Evolutionary conservation across 208 protist genomes (phyloP).

Genomic region (Trypanosoma melophagium): DNA sequence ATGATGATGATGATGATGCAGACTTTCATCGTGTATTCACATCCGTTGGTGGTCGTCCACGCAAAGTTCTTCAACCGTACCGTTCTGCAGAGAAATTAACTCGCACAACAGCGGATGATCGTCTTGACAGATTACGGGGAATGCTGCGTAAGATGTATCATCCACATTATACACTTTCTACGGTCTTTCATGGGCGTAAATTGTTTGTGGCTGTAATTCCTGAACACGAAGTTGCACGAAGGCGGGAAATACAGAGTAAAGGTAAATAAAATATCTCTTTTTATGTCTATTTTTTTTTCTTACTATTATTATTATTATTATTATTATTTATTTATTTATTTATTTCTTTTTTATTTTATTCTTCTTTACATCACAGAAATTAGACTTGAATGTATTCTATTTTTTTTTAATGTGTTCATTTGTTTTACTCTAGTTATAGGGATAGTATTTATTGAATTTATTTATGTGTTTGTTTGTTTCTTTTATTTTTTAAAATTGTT

Average conservation of each 20-base stretch:
- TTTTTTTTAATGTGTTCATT: too few relatives aligned
- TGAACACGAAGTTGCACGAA: conserved; percentile 63
- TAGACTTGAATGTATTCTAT: too few relatives aligned
- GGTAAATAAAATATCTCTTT: not conserved
- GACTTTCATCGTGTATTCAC: conserved; percentile 86
- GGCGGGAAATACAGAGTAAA: not conserved
- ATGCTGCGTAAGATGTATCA: conserved; percentile 80
- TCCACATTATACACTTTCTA: conserved; percentile 84
- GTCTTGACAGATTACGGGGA: conserved; percentile 41
- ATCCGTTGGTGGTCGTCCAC: conserved; percentile 20
- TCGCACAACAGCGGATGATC: conserved; percentile 28
- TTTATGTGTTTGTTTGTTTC: too few relatives aligned
- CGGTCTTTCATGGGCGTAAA: conserved; percentile 58
- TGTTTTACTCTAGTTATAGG: too few relatives aligned
- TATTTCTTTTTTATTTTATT: conserved; percentile 11
- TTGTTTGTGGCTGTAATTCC: conserved; percentile 78
- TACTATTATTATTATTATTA: conserved; percentile 1
- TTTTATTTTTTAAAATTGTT: too few relatives aligned
- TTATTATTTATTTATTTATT: conserved; percentile 2
- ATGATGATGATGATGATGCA: conserved; percentile 26
- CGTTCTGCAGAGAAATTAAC: not conserved
- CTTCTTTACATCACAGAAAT: too few relatives aligned
- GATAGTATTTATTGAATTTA: too few relatives aligned
- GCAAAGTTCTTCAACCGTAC: not conserved
- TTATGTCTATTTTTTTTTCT: not conserved